Evolutionary conservation across 2,329 filamentous ascomycete genomes (phyloP), one percentile per base, ranked within the genome.

Genomic region (Cadophora gregata): DNA sequence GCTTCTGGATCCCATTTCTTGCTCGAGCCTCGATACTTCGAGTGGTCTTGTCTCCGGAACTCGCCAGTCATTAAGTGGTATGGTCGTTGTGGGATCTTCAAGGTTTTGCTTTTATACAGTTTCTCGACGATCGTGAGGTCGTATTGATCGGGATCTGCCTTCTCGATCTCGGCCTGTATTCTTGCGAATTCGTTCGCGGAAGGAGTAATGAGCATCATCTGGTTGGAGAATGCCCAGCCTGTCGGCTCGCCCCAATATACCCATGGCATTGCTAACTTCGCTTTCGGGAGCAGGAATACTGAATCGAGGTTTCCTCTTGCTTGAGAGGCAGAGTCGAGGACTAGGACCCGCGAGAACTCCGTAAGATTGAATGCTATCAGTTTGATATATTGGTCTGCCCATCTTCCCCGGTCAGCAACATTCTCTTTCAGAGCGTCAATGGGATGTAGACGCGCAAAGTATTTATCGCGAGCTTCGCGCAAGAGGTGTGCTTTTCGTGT

Each of bases 41-140:
- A 71, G 71, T 89, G 86, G n/a, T 85, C 78, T 21, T 81, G 75
- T 1, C 72, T 74, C 2, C 86, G 81, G 72, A 88, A 88, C 73
- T 88, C 86, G 24, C 84, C 84, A 1, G 83, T 82, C 4, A 88
- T 73, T 19, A 89, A 78, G 7, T 83, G 82, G 71, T 86, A 88
- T 6, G 82, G 81, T 4, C 85, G 80, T 70, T 88, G 86, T 0
- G 86, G 85, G 5, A 89, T 79, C 8, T 86, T 81, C 69, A 87
- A 71, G 1, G 84, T 84, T 25, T 77, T 81, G 38, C 82, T 76
- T 4, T 79, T 81, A 70, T 85, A 88, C 12, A 85, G 81, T 2
- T 81, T 78, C 69, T 88, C 87, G 47, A 88, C 31, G 21, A 74
- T 73, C 29, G 73, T 69, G 67, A 76, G 67, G 51, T 74, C 74